Evolutionary conservation across 257 asterid genomes (phyloP), one percentile per base, ranked within the genome.

Genomic region (Petunia axillaris): DNA sequence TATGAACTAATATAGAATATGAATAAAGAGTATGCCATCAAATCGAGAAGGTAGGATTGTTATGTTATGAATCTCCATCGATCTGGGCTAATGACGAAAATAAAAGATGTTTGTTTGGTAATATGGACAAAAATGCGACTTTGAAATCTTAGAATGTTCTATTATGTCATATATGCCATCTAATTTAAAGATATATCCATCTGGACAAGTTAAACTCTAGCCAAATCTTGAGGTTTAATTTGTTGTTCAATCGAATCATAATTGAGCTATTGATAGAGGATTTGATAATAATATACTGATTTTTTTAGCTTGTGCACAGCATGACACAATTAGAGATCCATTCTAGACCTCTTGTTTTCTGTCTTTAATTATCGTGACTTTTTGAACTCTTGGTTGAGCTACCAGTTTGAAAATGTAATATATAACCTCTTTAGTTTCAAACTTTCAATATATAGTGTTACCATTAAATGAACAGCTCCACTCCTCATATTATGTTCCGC

Each of bases 221-320:
- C 54, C 37, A 15, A 48, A 71, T 71, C 77, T 35, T 35, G 35
- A 71, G 50, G 77, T 71, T 25, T 25, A 25, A 25, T 25, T 48
- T 71, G 77, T 71, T 71, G 62, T 5, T 11, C 77, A 71, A 5
- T 71, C 60, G 48, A 44, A 71, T 71, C 60, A 48, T 35, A 46
- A 71, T 46, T 35, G 60, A 46, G 48, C 11, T 71, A 41, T 70
- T 25, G 25, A 4, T 46, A 10, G 37, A 10, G 16, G 11, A 48
- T 71, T 50, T 35, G 44, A 71, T 25, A 35, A 48, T 10, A 71
- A 46, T 25, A 70, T 1, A 16, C 1, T 71, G 43, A 71, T 48
- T 41, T 10, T 48, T 48, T 48, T 48, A 25, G 1, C 48, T 50
- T 25, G 25, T 10, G 5, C 13, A 11, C 48, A 71, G 43, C 25